These are phyloP conservation scores for Trametes polyzona DNA, from an alignment of 1,284 basidiomycete genomes.

Conservation along the genomic window DNA sequence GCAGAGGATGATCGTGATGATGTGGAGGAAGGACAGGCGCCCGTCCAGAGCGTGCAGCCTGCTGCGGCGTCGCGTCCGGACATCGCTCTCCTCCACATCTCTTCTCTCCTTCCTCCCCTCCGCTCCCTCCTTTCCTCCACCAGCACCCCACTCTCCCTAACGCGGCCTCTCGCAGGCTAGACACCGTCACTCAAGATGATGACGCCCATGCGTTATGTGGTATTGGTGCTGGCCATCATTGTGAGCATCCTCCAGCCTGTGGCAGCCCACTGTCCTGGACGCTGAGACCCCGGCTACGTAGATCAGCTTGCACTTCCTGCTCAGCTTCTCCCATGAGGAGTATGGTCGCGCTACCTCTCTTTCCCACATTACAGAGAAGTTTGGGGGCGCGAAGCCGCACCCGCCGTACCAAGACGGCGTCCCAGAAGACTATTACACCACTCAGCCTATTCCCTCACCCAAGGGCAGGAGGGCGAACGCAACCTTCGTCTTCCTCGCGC, in stretches of 20 bases:
- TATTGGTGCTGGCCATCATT: conserved; percentile 67
- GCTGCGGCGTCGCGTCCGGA: neutral
- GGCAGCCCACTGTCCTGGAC: neutral
- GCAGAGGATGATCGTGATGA: neutral
- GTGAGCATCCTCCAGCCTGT: conserved; percentile 43
- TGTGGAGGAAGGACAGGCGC: neutral
- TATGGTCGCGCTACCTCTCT: conserved; percentile 71
- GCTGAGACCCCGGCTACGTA: conserved; percentile 33
- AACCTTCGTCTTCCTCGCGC: conserved; percentile 83
- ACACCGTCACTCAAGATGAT: conserved; percentile 57
- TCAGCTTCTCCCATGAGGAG: conserved; percentile 71
- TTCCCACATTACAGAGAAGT: conserved; percentile 52
- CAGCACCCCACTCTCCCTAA: conserved; percentile 12
- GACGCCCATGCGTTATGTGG: conserved; percentile 75
- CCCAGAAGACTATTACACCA: conserved; percentile 59
- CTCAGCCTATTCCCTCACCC: conserved; percentile 38
- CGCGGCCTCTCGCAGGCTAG: conserved; percentile 18
- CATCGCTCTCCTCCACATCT: neutral
- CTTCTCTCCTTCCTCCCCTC: neutral
- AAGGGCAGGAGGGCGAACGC: conserved; percentile 76
- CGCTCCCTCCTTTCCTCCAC: neutral
- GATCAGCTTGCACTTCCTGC: conserved; percentile 74
- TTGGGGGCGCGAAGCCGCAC: conserved; percentile 34
- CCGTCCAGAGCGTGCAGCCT: neutral
- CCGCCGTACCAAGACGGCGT: conserved; percentile 58